Conservation (phyloP, 1,139 yeast species). For the Magnusiomyces ingens region DNA sequence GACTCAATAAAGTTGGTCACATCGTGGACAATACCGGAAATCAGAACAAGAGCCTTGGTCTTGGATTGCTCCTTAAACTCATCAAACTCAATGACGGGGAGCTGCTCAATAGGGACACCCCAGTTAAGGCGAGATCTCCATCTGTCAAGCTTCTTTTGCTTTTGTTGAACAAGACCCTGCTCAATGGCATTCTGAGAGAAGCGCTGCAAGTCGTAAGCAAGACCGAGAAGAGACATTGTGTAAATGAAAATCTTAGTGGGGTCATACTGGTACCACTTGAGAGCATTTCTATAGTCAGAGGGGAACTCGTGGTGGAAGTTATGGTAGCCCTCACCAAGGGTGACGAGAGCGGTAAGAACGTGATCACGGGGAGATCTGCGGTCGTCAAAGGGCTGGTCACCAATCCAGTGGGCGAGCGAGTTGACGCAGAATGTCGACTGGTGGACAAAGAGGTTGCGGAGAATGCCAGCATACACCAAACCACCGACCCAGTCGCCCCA, state of each 20-base stretch:
- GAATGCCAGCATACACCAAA: slow-evolving; percentile 79
- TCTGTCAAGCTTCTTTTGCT: slow-evolving; percentile 87
- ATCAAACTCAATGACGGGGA: slow-evolving; percentile 88
- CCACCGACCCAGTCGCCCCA: slow-evolving; percentile 96
- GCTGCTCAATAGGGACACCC: slow-evolving; percentile 80
- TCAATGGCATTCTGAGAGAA: slow-evolving; percentile 94
- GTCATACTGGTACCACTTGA: slow-evolving; percentile 97
- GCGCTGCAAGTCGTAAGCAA: slow-evolving; percentile 85
- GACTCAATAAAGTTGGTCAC: slow-evolving; percentile 76
- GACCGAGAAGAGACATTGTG: slow-evolving; percentile 64
- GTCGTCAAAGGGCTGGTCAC: slow-evolving; percentile 96
- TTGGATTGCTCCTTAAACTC: slow-evolving; percentile 68
- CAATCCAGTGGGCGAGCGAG: slow-evolving; percentile 97
- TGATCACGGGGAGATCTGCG: slow-evolving; percentile 97
- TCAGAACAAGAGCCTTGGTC: slow-evolving; percentile 60
- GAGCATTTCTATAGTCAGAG: slow-evolving; percentile 94
- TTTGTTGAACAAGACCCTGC: slow-evolving; percentile 93
- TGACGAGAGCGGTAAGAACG: slow-evolving; percentile 84
- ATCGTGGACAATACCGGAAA: slow-evolving; percentile 93
- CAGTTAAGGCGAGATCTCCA: slow-evolving; percentile 75
- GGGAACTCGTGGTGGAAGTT: slow-evolving; percentile 99
- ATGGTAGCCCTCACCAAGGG: slow-evolving; percentile 98
- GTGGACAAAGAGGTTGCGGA: slow-evolving; percentile 79
- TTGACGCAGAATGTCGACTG: slow-evolving; percentile 98
- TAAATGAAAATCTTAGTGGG: slow-evolving; percentile 86